Evolutionary conservation across 2,329 filamentous ascomycete species (phyloP), one percentile per base, ranked within the genome.

Genomic region (Penicillium sp.): DNA sequence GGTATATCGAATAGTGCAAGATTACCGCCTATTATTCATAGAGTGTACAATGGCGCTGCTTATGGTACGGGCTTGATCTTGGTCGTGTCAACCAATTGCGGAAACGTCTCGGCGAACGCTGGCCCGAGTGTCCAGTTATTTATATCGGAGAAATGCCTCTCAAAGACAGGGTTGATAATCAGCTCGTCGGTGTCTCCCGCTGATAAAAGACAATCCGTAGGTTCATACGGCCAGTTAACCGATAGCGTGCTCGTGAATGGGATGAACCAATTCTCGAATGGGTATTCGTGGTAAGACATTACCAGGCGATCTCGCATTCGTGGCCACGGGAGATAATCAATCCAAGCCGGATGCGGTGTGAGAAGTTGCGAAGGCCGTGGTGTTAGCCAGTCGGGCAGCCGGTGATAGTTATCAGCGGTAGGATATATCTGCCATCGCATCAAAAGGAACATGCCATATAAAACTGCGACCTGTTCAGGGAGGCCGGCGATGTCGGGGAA

Each of bases 381-480:
- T 0, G 84, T 84, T 45, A 89, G 79, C 87, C 90, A 96, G 5
- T 87, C 82, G 0, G 93, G 92, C 11, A 97, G 79, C 4, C 90
- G 85, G 26, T 92, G 86, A 75, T 91, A 93, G 78, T 93, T 96
- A 68, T 93, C 90, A 63, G 85, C 84, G 0, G 91, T 91, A 0
- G 92, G 92, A 30, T 86, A 86, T 60, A 96, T 90, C 73, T 92
- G 88, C 91, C 93, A 97, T 47, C 90, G 86, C 89, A 95, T 92
- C 66, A 93, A 74, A 35, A 93, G 84, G 76, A 96, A 96, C 91
- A 96, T 96, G 72, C 90, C 81, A 74, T 93, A 96, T 7, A 96
- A 83, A 7, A 92, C 87, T 8, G 90, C 92, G 0, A 96, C 87
- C 70, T 91, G 90, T 77, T 96, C 92, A 0, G 93, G 92, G 0